Evolutionary conservation across 2,329 filamentous ascomycete genomes (phyloP), one percentile per base, ranked within the genome.

Genomic region (Exophiala mesophila): DNA sequence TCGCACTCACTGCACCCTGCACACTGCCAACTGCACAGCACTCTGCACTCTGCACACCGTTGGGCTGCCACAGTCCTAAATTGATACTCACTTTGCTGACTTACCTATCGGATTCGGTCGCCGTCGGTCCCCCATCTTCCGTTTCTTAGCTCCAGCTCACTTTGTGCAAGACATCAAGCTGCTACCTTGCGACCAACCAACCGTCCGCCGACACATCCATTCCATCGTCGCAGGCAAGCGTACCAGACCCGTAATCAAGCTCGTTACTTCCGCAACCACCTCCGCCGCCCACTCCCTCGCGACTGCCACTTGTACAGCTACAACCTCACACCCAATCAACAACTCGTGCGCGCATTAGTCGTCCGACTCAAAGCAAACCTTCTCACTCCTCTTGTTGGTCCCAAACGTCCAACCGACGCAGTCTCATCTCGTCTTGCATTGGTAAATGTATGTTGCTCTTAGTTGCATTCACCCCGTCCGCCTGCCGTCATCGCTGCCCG

Each of bases 401-500:
- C n/a, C n/a, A n/a, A n/a, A n/a, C n/a, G n/a, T n/a, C n/a, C n/a
- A n/a, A n/a, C n/a, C n/a, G n/a, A n/a, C n/a, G n/a, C n/a, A n/a
- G n/a, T 34, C 32, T 17, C 32, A 10, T 34, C 13, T 5, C 5
- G 18, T 18, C 16, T n/a, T 19, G 17, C 21, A 13, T 34, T 26
- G 23, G 23, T 26, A 6, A 26, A 26, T 26, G 23, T 26, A 12
- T 26, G 23, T 26, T 26, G 7, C 23, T 12, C 12, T 12, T 12
- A 26, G 23, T 26, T 12, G 12, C 23, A 26, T 26, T 12, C 23
- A 26, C 12, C 23, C 5, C 23, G 24, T 36, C 20, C 23, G 24
- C 37, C 26, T 36, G 15, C 30, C 16, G 36, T 31, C 13, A 7
- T 43, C 24, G 23, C 21, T 24, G 16, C 36, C 31, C 35, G 44